A percentile compares a stretch with the other conserved stretches of the same genome.
phyloP scores from a whole-genome alignment of 257 asterid genomes.

The Lithospermum erythrorhizon region DNA sequence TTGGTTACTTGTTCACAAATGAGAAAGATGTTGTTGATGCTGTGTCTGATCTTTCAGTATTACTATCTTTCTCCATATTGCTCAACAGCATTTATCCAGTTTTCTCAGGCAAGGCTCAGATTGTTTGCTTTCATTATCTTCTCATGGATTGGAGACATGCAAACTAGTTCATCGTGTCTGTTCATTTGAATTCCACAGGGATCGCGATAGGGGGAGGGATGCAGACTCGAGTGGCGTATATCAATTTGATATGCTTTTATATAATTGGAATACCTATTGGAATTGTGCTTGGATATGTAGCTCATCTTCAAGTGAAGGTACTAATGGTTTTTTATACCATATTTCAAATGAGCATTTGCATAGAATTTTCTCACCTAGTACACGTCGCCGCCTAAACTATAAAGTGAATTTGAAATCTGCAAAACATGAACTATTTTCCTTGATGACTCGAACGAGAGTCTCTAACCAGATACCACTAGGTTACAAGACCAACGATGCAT shows the following conservation, averaged over 20 bases:
- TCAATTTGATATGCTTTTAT: conserved; percentile 62
- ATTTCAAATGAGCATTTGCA: neutral
- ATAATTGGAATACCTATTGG: conserved; percentile 61
- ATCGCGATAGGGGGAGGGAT: conserved; percentile 84
- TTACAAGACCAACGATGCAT: too few relatives aligned
- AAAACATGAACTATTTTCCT: too few relatives aligned
- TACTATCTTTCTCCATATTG: conserved; percentile 53
- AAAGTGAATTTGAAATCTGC: too few relatives aligned
- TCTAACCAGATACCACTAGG: too few relatives aligned
- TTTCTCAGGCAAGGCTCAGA: conserved; percentile 40
- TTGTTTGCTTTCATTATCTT: neutral
- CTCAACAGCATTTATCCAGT: conserved; percentile 60
- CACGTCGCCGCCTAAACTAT: too few relatives aligned
- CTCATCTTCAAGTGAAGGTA: conserved; percentile 55
- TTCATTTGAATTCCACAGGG: conserved; percentile 28
- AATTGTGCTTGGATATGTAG: conserved; percentile 52
- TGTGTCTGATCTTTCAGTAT: conserved; percentile 44
- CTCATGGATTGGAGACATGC: neutral
- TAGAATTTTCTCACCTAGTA: too few relatives aligned
- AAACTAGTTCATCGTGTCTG: neutral
- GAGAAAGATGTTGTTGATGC: conserved; percentile 34
- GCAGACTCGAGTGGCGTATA: conserved; percentile 55
- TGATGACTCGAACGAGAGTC: too few relatives aligned
- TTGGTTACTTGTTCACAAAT: conserved; percentile 46
- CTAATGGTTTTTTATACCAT: neutral